Evolutionary conservation across 2,329 filamentous ascomycete species (phyloP), one percentile per base, ranked within the genome.

Genomic region (Drechmeria coniospora): DNA sequence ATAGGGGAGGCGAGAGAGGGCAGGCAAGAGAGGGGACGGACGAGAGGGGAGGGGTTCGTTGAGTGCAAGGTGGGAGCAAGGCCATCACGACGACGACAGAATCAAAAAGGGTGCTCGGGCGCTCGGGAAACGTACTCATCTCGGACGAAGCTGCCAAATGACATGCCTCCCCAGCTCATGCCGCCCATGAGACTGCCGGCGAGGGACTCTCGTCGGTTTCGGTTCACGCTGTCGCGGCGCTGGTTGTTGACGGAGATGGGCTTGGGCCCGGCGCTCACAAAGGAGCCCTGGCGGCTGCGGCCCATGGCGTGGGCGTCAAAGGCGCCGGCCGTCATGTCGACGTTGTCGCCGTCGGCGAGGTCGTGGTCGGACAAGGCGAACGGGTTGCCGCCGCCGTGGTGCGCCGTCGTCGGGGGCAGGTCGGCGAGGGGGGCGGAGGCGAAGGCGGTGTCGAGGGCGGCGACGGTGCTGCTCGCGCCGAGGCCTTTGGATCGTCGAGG

Each of bases 61-160:
- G n/a, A n/a, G n/a, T n/a, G n/a, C n/a, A n/a, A n/a, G n/a, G n/a
- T n/a, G n/a, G n/a, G n/a, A n/a, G 16, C 22, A 15, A 8, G 12
- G 12, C 25, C 7, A 26, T 20, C 25, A 18, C 25, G 17, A 19
- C 17, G 12, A 18, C 12, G 25, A 20, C 16, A 18, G 19, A 16
- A 23, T 21, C 12, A n/a, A 12, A 5, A 13, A 4, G 19, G 26
- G n/a, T n/a, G n/a, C n/a, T n/a, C n/a, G n/a, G n/a, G n/a, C n/a
- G n/a, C n/a, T n/a, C n/a, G n/a, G n/a, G n/a, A n/a, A 33, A 62
- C 87, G 74, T 74, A 98, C 90, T 98, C 90, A 59, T 98, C 87
- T 53, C 82, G 71, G 54, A 98, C 90, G 65, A 92, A 95, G 47
- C 87, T 95, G 36, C 87, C 87, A 39, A 95, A 82, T 7, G 87